A percentile compares a stretch with the other conserved stretches of the same genome.
Evolutionary conservation across 2,329 filamentous ascomycete genomes (phyloP).

Genomic region (Pyrenochaeta sp.): DNA sequence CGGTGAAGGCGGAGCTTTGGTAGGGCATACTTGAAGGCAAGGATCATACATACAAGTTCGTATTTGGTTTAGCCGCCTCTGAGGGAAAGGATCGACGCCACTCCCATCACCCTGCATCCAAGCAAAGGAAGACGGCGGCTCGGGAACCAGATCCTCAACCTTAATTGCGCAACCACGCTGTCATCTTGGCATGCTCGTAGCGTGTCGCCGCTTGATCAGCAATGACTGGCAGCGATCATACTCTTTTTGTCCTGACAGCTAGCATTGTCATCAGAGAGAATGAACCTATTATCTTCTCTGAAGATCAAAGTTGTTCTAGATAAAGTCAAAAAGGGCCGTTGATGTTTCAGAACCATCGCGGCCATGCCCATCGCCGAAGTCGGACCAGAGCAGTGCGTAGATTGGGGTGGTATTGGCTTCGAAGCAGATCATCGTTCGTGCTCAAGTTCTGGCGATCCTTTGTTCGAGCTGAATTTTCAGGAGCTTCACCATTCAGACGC

Average conservation of each 20-base stretch:
- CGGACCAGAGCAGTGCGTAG: constrained; percentile 10
- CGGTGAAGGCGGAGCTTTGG: constrained; percentile 13
- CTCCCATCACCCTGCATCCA: constrained; percentile 24
- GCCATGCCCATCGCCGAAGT: constrained; percentile 11
- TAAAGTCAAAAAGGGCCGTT: neutral
- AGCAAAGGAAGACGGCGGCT: constrained; percentile 23
- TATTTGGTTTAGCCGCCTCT: constrained; percentile 33
- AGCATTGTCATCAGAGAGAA: constrained; percentile 9
- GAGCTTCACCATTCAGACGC: neutral
- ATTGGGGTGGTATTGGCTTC: constrained; percentile 23
- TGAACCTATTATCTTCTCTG: neutral
- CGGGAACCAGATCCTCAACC: constrained; percentile 28
- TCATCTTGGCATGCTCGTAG: constrained; percentile 12
- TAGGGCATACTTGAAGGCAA: constrained; percentile 13
- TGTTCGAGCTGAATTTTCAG: neutral
- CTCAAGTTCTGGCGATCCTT: neutral
- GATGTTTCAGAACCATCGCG: neutral
- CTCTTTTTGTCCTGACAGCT: constrained; percentile 15
- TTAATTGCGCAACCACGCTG: constrained; percentile 29
- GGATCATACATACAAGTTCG: constrained; percentile 26
- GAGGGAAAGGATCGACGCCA: constrained; percentile 32
- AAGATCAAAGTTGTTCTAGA: neutral
- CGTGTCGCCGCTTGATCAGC: constrained; percentile 19
- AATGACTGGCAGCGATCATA: constrained; percentile 20
- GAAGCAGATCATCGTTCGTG: neutral